Evolutionary conservation across 1,284 basidiomycete species (phyloP), one percentile per base, ranked within the genome.

Genomic region (Coniophora puteana): DNA sequence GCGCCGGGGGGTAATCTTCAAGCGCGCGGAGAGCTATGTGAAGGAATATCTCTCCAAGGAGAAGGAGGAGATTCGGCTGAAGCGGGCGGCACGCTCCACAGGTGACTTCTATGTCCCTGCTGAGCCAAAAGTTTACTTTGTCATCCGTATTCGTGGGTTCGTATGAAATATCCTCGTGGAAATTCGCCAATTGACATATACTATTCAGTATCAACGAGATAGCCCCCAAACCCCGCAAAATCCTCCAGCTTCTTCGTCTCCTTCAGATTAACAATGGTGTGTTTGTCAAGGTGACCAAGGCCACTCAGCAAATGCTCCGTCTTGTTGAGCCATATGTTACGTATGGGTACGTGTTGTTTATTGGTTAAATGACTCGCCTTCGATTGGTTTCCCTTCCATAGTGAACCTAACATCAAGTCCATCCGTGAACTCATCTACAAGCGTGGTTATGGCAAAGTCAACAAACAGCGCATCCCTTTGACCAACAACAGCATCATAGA

Each of bases 211-310:
- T 99, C 78, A 97, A 95, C 72, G 93, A 98, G 69, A 95, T 99
- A 63, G 93, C 95, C 47, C 95, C 95, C 51, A 99, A 99, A 75
- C 96, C 95, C 58, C 88, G 93, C 68, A 99, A 99, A 80, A 97
- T 99, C 66, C 74, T 99, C 61, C 95, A 99, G 69, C 86, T 99
- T 51, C 89, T 99, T 63, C 93, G 95, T 60, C 84, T 99, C 49
- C 84, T 97, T 54, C 96, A 99, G 70, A 99, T 99, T 78, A 99
- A 99, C 87, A 98, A 96, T 66, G 96, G 95, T 72, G 88, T 99
- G 47, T 99, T 99, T 63, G 82, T 99, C 65, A 94, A 94, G 69
- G 92, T 93, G 47, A 99, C 93, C 62, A 93, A 82, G 72, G 94
- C 96, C 28, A 98, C 94, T 42, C 82, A 90, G 59, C 92, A 98